phyloP scores from a whole-genome alignment of 225 moss, liverwort and hornwort genomes.

The Pseudisothecium myosuroides region DNA sequence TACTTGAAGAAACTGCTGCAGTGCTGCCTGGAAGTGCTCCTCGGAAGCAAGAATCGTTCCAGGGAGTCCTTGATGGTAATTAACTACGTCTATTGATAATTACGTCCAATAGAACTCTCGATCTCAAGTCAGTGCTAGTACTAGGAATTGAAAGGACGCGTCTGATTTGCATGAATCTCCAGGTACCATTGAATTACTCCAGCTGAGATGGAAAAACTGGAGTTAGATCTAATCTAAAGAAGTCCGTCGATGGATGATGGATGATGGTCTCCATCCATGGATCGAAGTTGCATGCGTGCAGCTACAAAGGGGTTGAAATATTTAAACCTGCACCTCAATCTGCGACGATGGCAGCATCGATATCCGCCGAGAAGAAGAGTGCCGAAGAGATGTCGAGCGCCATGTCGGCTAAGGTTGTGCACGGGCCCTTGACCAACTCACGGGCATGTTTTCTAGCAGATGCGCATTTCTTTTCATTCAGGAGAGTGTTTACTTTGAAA shows the following conservation, averaged over 20 bases:
- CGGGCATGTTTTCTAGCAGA: not conserved
- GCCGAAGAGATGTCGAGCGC: too few relatives aligned
- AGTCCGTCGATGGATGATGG: too few relatives aligned
- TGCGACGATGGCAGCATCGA: not conserved
- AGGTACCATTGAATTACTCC: not conserved
- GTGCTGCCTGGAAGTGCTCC: slow-evolving; percentile 40
- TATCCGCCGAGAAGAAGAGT: not conserved
- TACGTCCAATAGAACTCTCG: too few relatives aligned
- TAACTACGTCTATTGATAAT: not conserved
- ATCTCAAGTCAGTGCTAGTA: not conserved
- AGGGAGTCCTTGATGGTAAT: not conserved
- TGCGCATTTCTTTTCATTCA: not conserved
- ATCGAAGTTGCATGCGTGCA: not conserved
- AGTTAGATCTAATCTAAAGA: not conserved
- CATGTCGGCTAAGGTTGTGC: not conserved
- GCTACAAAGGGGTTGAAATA: too few relatives aligned
- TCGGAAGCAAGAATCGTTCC: not conserved
- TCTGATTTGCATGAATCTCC: not conserved
- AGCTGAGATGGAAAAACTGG: not conserved
- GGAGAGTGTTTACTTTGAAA: not conserved
- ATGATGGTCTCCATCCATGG: not conserved
- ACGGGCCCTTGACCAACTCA: not conserved
- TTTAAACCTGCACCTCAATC: not conserved
- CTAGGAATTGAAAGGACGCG: not conserved
- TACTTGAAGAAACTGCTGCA: slow-evolving; percentile 29